Percentiles rank a stretch among this genome's conserved stretches.
phyloP scores from a whole-genome alignment of 2,329 filamentous ascomycete species.

The Lachnellula subtilissima region DNA sequence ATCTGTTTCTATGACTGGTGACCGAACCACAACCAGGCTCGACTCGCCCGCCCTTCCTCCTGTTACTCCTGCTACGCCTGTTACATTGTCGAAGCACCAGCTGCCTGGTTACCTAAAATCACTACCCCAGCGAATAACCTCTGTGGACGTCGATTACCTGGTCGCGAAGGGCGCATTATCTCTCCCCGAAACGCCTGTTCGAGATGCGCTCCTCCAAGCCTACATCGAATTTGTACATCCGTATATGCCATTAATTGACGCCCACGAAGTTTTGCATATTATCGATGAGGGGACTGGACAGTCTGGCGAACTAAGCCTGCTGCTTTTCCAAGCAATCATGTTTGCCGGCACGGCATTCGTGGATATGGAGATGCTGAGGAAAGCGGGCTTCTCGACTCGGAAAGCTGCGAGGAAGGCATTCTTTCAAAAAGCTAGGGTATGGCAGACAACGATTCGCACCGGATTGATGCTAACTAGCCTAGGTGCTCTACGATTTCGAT shows the following conservation, averaged over 20 bases:
- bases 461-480: constrained; percentile 15
- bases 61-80: constrained; percentile 2
- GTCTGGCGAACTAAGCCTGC: constrained; percentile 70
- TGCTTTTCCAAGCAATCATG: constrained; percentile 92
- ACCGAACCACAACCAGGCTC: constrained; percentile 22
- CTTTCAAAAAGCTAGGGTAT: constrained; percentile 80
- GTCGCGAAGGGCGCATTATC: constrained; percentile 78
- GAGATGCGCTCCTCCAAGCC: constrained; percentile 74
- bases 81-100: constrained; percentile 19
- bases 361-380: constrained; percentile 69
- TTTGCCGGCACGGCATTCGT: constrained; percentile 88
- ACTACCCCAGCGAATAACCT: constrained; percentile 68
- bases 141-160: constrained; percentile 79
- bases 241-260: constrained; percentile 84
- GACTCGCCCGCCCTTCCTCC: constrained; percentile 9
- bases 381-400: constrained; percentile 71
- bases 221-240: constrained; percentile 90
- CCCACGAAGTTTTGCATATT: constrained; percentile 54
- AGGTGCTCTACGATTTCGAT: constrained; percentile 91
- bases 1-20: constrained; percentile 26
- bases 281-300: constrained; percentile 64
- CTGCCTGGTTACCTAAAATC: constrained; percentile 71
- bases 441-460: constrained; percentile 28
- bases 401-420: constrained; percentile 83
- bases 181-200: constrained; percentile 64